Percentiles rank a stretch among this genome's conserved stretches.
Evolutionary conservation across 441 rosid species (phyloP).

Genomic region (Kokia cookei): DNA sequence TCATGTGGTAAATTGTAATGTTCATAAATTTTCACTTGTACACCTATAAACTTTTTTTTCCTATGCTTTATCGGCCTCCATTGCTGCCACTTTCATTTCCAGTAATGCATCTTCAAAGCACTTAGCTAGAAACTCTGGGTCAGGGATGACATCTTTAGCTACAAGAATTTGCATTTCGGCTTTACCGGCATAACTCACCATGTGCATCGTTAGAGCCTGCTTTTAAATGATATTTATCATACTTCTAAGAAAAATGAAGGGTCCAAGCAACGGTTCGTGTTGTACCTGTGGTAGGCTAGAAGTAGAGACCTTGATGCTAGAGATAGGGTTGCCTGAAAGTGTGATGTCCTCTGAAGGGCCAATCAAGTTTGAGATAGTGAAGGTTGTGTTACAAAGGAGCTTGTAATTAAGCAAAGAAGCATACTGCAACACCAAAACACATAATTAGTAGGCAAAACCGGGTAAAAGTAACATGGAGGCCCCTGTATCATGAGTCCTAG

Average conservation of each 20-base stretch:
- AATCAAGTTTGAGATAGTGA: constrained; percentile 43
- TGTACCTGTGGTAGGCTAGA: constrained; percentile 43
- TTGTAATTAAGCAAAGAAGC: constrained; percentile 34
- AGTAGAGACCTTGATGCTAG: constrained; percentile 31
- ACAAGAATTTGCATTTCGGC: constrained; percentile 58
- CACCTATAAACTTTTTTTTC: not conserved
- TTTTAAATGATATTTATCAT: not conserved
- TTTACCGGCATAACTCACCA: constrained; percentile 58
- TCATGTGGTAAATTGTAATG: not conserved
- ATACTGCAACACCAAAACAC: constrained; percentile 17
- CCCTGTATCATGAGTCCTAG: too few species aligned
- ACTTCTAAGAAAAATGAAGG: too few species aligned
- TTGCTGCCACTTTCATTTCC: constrained; percentile 52
- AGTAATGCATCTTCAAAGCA: constrained; percentile 49
- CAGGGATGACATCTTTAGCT: constrained; percentile 59
- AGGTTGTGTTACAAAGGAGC: constrained; percentile 40
- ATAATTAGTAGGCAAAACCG: not conserved
- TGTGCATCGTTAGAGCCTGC: constrained; percentile 61
- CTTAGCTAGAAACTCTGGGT: constrained; percentile 54
- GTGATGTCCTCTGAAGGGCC: constrained; percentile 50
- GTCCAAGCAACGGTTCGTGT: not conserved
- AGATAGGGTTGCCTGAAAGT: constrained; percentile 31
- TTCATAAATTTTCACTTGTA: not conserved
- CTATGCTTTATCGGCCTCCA: not conserved
- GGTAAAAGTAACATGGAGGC: too few species aligned